These are phyloP conservation scores for Thuidium tamariscinum DNA, from an alignment of 225 moss, liverwort and hornwort genomes.

Conservation along the genomic window DNA sequence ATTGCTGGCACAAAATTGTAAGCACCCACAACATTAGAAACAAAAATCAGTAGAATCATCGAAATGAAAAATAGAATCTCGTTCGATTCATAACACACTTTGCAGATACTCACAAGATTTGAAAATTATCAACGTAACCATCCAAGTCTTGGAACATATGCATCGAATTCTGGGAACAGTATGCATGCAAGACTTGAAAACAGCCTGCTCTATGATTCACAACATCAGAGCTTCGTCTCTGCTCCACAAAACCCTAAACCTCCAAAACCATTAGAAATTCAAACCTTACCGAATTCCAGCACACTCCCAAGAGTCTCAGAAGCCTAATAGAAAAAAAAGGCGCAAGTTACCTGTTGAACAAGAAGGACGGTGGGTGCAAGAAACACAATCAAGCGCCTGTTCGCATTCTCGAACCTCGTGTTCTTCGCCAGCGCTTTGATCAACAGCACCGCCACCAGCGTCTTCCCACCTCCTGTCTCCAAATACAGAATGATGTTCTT, in stretches of 20 bases:
- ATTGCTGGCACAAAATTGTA: conserved; percentile 45
- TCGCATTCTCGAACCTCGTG: conserved; percentile 34
- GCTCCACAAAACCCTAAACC: not conserved
- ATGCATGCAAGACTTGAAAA: not conserved
- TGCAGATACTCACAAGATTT: not conserved
- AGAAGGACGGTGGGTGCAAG: conserved; percentile 86
- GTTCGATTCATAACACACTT: not conserved
- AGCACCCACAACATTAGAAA: not conserved
- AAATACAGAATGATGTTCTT: conserved; percentile 73
- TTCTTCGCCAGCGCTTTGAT: conserved; percentile 64
- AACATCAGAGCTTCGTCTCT: not conserved
- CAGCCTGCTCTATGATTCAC: not conserved
- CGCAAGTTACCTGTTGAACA: conserved; percentile 55
- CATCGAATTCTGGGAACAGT: not conserved
- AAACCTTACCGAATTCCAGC: not conserved
- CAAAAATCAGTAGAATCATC: not conserved
- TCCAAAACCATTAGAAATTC: not conserved
- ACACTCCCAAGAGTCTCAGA: not conserved
- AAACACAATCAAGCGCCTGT: conserved; percentile 75
- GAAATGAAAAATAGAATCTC: not conserved
- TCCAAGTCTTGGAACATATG: not conserved
- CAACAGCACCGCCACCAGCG: conserved; percentile 80
- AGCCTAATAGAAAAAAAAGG: not conserved
- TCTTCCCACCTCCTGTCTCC: conserved; percentile 92
- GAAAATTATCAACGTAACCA: not conserved